These are phyloP conservation scores for Quaeritorhiza haematococci DNA, from an alignment of 371 early-diverging fungal species.

Conservation along the genomic window DNA sequence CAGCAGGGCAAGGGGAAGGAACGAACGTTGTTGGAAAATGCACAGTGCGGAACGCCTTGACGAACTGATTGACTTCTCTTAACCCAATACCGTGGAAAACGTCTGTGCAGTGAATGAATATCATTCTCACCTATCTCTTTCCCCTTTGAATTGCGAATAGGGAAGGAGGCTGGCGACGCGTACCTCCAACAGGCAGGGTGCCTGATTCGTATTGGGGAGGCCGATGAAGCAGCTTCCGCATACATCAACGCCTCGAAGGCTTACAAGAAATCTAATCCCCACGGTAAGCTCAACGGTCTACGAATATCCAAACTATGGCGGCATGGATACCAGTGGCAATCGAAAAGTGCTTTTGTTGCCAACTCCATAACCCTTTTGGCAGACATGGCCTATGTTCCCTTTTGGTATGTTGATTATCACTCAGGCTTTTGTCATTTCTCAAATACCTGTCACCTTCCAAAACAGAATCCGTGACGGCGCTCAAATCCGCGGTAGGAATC, in stretches of 20 bases:
- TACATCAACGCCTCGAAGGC: slow-evolving; percentile 83
- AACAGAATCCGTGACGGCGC: slow-evolving; percentile 67
- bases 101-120: not conserved
- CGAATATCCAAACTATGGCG: not conserved
- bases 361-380: not conserved
- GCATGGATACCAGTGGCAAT: not conserved
- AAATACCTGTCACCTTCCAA: not conserved
- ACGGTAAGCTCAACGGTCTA: slow-evolving; percentile 44
- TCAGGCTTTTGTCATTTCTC: not conserved
- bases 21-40: no score
- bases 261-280: slow-evolving; percentile 75
- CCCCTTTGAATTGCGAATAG: no score
- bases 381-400: not conserved
- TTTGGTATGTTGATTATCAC: no score
- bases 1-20: no score
- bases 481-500: slow-evolving; percentile 69
- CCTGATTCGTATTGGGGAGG: slow-evolving; percentile 59
- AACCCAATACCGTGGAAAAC: not conserved
- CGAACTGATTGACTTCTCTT: not conserved
- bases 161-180: slow-evolving; percentile 90
- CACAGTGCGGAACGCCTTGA: no score
- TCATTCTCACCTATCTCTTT: not conserved
- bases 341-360: not conserved
- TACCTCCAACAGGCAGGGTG: slow-evolving; percentile 76
- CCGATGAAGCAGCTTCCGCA: slow-evolving; percentile 77